Conservation (phyloP, 1,284 basidiomycete species). For the Pyrrhoderma lamaoense region DNA sequence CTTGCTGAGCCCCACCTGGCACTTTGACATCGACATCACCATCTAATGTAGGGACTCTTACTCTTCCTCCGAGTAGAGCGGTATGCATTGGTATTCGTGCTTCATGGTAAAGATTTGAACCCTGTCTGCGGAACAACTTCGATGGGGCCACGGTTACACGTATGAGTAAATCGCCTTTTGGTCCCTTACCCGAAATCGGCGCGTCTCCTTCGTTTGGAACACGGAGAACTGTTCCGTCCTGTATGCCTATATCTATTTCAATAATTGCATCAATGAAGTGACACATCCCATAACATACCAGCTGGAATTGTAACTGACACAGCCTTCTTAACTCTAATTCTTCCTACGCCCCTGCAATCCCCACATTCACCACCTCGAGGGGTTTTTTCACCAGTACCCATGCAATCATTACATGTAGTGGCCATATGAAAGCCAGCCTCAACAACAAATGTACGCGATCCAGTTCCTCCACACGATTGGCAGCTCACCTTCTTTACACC, state of each 20-base stretch:
- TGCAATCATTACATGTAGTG: conserved; percentile 81
- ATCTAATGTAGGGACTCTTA: conserved; percentile 91
- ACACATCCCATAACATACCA: conserved; percentile 41
- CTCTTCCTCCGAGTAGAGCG: conserved; percentile 87
- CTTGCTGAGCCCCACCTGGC: conserved; percentile 90
- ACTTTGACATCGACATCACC: conserved; percentile 95
- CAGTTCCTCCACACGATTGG: conserved; percentile 77
- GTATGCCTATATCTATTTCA: conserved; percentile 57
- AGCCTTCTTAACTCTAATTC: conserved; percentile 74
- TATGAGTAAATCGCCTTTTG: conserved; percentile 81
- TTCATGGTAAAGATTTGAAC: conserved; percentile 86
- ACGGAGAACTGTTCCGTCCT: conserved; percentile 94
- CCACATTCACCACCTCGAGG: conserved; percentile 77
- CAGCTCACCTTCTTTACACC: conserved; percentile 85
- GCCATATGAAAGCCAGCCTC: conserved; percentile 98
- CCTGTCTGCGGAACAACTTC: conserved; percentile 86
- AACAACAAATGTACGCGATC: conserved; percentile 86
- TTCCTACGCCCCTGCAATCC: conserved; percentile 82
- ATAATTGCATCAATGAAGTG: conserved; percentile 18
- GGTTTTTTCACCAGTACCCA: conserved; percentile 78
- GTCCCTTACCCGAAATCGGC: conserved; percentile 72
- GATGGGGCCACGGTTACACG: conserved; percentile 82
- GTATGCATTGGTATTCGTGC: conserved; percentile 89
- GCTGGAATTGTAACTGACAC: conserved; percentile 84
- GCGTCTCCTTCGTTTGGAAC: conserved; percentile 83